These are phyloP conservation scores for Gossypium anomalum DNA, from an alignment of 345 rosid genomes.

Conservation along the genomic window DNA sequence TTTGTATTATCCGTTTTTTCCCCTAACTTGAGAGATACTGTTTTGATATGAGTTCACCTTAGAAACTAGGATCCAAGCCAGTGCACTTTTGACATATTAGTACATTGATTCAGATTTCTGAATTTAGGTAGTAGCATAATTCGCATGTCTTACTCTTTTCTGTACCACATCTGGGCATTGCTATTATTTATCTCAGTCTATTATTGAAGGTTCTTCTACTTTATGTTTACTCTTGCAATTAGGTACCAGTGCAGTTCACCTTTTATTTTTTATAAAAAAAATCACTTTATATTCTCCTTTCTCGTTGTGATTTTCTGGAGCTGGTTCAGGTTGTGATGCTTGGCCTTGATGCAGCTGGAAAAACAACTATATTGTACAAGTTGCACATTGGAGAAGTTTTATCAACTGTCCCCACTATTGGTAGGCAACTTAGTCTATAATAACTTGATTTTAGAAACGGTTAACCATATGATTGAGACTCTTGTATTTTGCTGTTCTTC, in stretches of 20 bases:
- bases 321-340: conserved; percentile 86
- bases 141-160: not conserved
- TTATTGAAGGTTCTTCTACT: not conserved
- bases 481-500: not conserved
- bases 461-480: not conserved
- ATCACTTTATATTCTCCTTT: not conserved
- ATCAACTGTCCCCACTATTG: conserved; percentile 96
- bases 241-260: not conserved
- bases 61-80: not conserved
- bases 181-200: not conserved
- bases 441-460: not conserved
- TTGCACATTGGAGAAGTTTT: conserved; percentile 96
- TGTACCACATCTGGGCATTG: not conserved
- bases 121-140: not conserved
- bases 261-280: not conserved
- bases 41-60: not conserved
- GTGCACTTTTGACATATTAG: not conserved
- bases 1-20: not conserved
- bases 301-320: conserved; percentile 20
- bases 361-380: conserved; percentile 93
- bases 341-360: conserved; percentile 96
- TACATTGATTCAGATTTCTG: not conserved
- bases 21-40: not conserved
- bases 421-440: conserved; percentile 33
- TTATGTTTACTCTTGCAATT: not conserved